Evolutionary conservation across 345 rosid genomes (phyloP).

Genomic region (Abelmoschus esculentus): DNA sequence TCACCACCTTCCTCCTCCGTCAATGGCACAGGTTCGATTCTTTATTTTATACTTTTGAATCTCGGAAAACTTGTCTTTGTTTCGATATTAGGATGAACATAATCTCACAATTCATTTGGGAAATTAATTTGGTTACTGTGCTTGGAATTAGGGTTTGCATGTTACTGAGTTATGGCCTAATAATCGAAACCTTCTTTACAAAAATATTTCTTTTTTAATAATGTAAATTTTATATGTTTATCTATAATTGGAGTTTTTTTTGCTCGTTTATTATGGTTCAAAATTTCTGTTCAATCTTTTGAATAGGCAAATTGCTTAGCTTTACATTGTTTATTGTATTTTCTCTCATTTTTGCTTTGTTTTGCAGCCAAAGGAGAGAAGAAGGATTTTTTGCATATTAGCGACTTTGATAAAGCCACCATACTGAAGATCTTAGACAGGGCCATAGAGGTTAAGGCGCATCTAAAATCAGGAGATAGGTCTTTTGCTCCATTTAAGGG

Average conservation of each 20-base stretch:
- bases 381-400: constrained; percentile 73
- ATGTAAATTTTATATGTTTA: not conserved
- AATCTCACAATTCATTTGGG: not conserved
- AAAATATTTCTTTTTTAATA: not conserved
- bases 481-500: constrained; percentile 76
- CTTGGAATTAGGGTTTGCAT: constrained; percentile 17
- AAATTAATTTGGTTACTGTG: not conserved
- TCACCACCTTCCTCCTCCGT: constrained; percentile 43
- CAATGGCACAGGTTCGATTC: constrained; percentile 33
- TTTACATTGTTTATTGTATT: not conserved
- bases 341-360: constrained; percentile 7
- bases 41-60: not conserved
- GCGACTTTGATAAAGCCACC: constrained; percentile 79
- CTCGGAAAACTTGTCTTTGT: not conserved
- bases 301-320: not conserved
- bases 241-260: not conserved
- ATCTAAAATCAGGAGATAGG: constrained; percentile 78
- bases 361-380: constrained; percentile 36
- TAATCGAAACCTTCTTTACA: not conserved
- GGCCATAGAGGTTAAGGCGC: constrained; percentile 78
- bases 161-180: not conserved
- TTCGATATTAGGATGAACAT: not conserved
- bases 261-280: not conserved
- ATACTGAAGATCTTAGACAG: constrained; percentile 52
- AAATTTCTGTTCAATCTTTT: not conserved